Base-by-base conservation (phyloP, 768 basidiomycete species). In the Suillus spraguei region DNA sequence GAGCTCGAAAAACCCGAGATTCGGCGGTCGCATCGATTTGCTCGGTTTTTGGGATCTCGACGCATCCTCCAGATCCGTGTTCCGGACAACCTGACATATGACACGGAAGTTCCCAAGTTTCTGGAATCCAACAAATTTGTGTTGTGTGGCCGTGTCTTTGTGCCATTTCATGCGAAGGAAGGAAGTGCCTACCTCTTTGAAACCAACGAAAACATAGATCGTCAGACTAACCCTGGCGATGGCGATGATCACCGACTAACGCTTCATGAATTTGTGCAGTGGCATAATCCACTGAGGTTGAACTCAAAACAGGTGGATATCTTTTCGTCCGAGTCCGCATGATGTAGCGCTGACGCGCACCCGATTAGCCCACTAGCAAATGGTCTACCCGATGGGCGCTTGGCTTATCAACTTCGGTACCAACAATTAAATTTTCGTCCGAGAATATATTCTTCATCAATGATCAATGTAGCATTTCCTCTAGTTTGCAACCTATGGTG, bases 101-200 rank as follows among this genome's bases (percentile, higher is more conserved):
- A 69, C 1, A 56, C 65, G 0, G 13, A 41, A 0, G 58, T 67
- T 46, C 33, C 72, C 6, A 52, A 52, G 0, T 81, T 84, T 55
- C 71, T 92, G 17, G 64, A 52, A 4, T 73, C 76, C n/a, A 63
- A 59, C 41, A 83, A 82, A 64, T 89, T 90, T 62, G 68, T 92
- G 3, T 70, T 93, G 0, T 87, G 85, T 66, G 91, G 91, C 0
- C 79, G 90, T 0, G 77, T 87, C 0, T 92, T 84, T 61, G 74
- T 87, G 0, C 81, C 89, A 0, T 86, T 89, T 66, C 82, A 82
- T 52, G 79, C 87, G 0, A 92, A 91, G 72, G 91, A 92, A 9
- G 78, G 79, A 1, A 80, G 79, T 1, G 69, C 84, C 0, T 91
- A 90, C 63, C 64, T 91, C 64, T 73, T 91, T 11, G 90, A 92